Base-by-base conservation (phyloP, 805 yeast species). In the Yamadazyma kitorensis region DNA sequence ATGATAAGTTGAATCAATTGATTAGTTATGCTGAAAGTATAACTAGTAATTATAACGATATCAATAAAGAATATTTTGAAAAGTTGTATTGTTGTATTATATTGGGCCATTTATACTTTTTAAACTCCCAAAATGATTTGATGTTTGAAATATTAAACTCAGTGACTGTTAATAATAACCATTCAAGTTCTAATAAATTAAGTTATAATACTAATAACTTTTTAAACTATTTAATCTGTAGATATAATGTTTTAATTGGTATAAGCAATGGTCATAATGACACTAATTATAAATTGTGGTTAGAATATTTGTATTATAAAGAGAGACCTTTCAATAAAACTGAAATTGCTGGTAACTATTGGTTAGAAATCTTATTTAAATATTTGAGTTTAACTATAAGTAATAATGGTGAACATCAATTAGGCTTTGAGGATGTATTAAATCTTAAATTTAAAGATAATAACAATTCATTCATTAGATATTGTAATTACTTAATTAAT, bases 221-320 rank as follows among this genome's bases (percentile, higher is more conserved):
- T 33, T 25, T 57, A 27, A 51, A 54, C 31, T 61, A 57, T 43
- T 44, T 65, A 28, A 47, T 50, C 5, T 58, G 64, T 16, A 50
- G 70, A 17, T 62, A 57, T 40, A 48, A 54, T 35, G 59, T 57
- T 2, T 46, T 67, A 30, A 34, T 49, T 27, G 69, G 70, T 1
- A 41, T 54, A 4, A 41, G 50, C 14, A 40, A 40, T 21, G 42
- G 37, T 10, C 45, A 43, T 2, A 30, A 33, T 11, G 24, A 33
- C 14, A 44, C 42, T 20, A 37, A 48, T 13, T 34, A 37, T 24
- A 40, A 47, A n/a, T 36, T 51, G 14, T 61, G 68, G 65, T 35
- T 46, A 10, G 59, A 55, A 13, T 66, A 48, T 38, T 50, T 66
- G 32, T 31, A 30, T 16, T 33, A 48, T 17, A 44, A 51, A 34